A percentile compares a stretch with the other conserved stretches of the same genome.
Evolutionary conservation across 1,284 basidiomycete genomes (phyloP).

Genomic region (Moesziomyces sp.): DNA sequence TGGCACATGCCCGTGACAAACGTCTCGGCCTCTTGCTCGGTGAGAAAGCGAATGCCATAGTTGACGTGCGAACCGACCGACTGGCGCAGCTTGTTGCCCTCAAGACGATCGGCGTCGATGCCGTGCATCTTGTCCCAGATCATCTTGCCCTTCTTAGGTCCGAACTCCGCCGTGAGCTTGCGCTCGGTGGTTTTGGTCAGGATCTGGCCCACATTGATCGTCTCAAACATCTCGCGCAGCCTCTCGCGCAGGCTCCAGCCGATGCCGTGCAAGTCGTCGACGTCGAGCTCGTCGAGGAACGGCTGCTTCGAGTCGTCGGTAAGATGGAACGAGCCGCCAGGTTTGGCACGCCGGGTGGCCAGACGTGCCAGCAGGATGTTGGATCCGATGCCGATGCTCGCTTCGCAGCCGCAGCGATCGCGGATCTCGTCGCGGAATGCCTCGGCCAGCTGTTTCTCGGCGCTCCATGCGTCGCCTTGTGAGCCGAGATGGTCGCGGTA

Average conservation of each 20-base stretch:
- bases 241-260: conserved; percentile 72
- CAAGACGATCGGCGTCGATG: conserved; percentile 80
- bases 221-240: conserved; percentile 77
- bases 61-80: conserved; percentile 48
- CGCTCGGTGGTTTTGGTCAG: conserved; percentile 25
- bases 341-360: conserved; percentile 90
- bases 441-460: conserved; percentile 75
- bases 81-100: conserved; percentile 70
- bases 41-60: conserved; percentile 93
- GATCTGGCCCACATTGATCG: conserved; percentile 77
- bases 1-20: conserved; percentile 59
- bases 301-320: conserved; percentile 71
- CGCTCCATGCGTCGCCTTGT: conserved; percentile 45
- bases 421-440: conserved; percentile 81
- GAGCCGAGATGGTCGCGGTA: conserved; percentile 36
- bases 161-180: conserved; percentile 74
- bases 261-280: conserved; percentile 88
- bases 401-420: conserved; percentile 83
- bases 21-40: conserved; percentile 78
- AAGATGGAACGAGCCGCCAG: conserved; percentile 84
- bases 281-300: conserved; percentile 80
- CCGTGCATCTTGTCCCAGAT: conserved; percentile 86
- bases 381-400: conserved; percentile 82
- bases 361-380: conserved; percentile 92
- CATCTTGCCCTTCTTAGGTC: conserved; percentile 83